A percentile compares a stretch with the other conserved stretches of the same genome.
Conservation (phyloP, 2,329 filamentous ascomycete species). For the Beauveria sp. region DNA sequence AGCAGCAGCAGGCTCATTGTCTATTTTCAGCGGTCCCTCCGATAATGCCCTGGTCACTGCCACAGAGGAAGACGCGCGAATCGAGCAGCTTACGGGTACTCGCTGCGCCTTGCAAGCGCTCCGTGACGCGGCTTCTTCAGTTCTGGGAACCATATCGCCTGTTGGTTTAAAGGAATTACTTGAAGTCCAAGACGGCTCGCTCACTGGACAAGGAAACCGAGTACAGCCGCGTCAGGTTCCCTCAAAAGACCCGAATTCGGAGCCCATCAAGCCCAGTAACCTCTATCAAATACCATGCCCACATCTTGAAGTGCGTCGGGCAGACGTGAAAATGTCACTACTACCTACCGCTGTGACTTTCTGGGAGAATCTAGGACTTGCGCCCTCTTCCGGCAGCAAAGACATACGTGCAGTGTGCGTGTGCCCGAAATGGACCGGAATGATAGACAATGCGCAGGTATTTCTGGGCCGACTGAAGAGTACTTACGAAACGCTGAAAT, state of each 20-base stretch:
- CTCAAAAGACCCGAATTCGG: slow-evolving; percentile 33
- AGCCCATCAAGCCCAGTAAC: slow-evolving; percentile 42
- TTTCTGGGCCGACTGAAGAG: slow-evolving; percentile 64
- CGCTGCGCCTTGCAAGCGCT: slow-evolving; percentile 43
- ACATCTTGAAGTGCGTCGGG: slow-evolving; percentile 63
- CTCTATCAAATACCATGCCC: slow-evolving; percentile 60
- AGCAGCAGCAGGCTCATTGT: slow-evolving; percentile 45
- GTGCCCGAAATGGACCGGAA: slow-evolving; percentile 57
- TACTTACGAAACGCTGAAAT: slow-evolving; percentile 65
- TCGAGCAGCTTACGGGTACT: slow-evolving; percentile 35
- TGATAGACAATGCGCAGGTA: slow-evolving; percentile 50
- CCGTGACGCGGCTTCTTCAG: slow-evolving; percentile 35
- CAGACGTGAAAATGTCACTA: slow-evolving; percentile 62
- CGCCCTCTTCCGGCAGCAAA: slow-evolving; percentile 63
- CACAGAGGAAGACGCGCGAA: slow-evolving; percentile 24
- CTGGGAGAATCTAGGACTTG: slow-evolving; percentile 74
- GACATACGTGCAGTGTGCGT: slow-evolving; percentile 64
- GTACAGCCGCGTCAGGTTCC: slow-evolving; percentile 41
- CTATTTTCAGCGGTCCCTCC: slow-evolving; percentile 22
- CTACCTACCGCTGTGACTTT: slow-evolving; percentile 68
- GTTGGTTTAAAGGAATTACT: slow-evolving; percentile 40
- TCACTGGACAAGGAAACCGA: slow-evolving; percentile 44
- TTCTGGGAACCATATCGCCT: slow-evolving; percentile 33
- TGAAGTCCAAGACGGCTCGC: slow-evolving; percentile 50
- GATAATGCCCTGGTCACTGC: slow-evolving; percentile 13